A percentile compares a stretch with the other conserved stretches of the same genome.
Conservation (phyloP, 2,329 filamentous ascomycete genomes). For the Amauroascus niger region DNA sequence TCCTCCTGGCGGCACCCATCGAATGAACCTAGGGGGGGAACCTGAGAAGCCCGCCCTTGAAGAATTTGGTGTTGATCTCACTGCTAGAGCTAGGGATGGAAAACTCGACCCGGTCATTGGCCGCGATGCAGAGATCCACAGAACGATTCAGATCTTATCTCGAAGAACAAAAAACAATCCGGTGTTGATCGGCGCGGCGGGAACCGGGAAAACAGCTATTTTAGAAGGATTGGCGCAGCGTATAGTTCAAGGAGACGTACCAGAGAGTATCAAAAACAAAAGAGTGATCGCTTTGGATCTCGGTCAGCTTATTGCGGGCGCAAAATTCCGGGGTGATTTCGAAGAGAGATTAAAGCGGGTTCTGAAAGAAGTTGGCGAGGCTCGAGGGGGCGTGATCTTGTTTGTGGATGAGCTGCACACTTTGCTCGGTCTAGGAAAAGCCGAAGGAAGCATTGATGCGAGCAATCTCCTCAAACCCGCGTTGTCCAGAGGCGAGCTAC, state of each 20-base stretch:
- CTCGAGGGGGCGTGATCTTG: conserved; percentile 79
- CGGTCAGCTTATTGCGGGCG: conserved; percentile 85
- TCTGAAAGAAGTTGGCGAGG: conserved; percentile 79
- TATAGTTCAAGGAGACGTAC: conserved; percentile 85
- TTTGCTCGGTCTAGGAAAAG: conserved; percentile 82
- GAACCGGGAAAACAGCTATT: conserved; percentile 89
- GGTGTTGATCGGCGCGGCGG: conserved; percentile 82
- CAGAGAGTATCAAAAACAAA: conserved; percentile 93
- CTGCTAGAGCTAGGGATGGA: conserved; percentile 70
- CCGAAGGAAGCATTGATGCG: conserved; percentile 91
- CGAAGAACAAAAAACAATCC: conserved; percentile 93
- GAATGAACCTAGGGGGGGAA: conserved; percentile 75
- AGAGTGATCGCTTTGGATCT: conserved; percentile 78
- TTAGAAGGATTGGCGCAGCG: conserved; percentile 81
- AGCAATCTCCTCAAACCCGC: conserved; percentile 92
- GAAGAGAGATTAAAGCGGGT: conserved; percentile 89
- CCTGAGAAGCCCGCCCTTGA: conserved; percentile 78
- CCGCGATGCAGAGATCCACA: conserved; percentile 79
- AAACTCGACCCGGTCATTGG: conserved; percentile 96
- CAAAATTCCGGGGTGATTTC: conserved; percentile 92
- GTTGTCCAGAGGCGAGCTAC: conserved; percentile 80
- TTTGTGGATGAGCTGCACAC: conserved; percentile 95
- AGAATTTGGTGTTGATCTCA: conserved; percentile 84
- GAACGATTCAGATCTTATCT: conserved; percentile 89
- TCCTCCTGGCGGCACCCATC: conserved; percentile 83